Conservation (phyloP, 495 filamentous ascomycete species). For the Lentithecium fluviatile region DNA sequence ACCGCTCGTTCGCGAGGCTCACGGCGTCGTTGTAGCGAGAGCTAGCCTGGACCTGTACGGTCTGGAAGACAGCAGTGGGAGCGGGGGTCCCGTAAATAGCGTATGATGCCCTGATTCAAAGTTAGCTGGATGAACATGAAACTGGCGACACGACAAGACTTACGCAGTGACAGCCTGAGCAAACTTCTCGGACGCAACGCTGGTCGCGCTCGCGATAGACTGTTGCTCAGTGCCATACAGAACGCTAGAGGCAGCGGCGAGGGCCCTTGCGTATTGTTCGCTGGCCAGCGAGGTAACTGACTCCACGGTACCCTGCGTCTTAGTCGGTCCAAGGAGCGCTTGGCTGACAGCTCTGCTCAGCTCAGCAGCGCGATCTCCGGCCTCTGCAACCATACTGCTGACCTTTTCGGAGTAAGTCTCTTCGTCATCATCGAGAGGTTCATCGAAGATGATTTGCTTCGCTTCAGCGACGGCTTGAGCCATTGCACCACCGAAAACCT, state of each 20-base stretch:
- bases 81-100: constrained; percentile 58
- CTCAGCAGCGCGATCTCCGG: constrained; percentile 52
- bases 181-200: constrained; percentile 57
- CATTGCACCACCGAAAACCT: constrained; percentile 55
- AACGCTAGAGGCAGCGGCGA: constrained; percentile 57
- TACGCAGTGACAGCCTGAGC: constrained; percentile 61
- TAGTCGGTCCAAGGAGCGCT: constrained; percentile 49
- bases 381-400: constrained; percentile 52
- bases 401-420: constrained; percentile 50
- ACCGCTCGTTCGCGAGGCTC: constrained; percentile 60
- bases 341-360: constrained; percentile 56
- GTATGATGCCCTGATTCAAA: constrained; percentile 52
- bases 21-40: constrained; percentile 63
- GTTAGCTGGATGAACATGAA: constrained; percentile 21
- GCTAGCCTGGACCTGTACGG: constrained; percentile 50
- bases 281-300: constrained; percentile 51
- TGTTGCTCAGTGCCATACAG: constrained; percentile 58
- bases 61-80: constrained; percentile 49
- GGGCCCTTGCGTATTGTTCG: constrained; percentile 57
- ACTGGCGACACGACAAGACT: constrained; percentile 34
- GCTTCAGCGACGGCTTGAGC: constrained; percentile 53
- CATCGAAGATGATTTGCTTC: constrained; percentile 54
- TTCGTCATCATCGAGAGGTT: constrained; percentile 52
- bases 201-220: constrained; percentile 51
- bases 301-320: constrained; percentile 48